A percentile compares a stretch with the other conserved stretches of the same genome.
phyloP scores from a whole-genome alignment of 257 asterid genomes.

The Cruciata laevipes region DNA sequence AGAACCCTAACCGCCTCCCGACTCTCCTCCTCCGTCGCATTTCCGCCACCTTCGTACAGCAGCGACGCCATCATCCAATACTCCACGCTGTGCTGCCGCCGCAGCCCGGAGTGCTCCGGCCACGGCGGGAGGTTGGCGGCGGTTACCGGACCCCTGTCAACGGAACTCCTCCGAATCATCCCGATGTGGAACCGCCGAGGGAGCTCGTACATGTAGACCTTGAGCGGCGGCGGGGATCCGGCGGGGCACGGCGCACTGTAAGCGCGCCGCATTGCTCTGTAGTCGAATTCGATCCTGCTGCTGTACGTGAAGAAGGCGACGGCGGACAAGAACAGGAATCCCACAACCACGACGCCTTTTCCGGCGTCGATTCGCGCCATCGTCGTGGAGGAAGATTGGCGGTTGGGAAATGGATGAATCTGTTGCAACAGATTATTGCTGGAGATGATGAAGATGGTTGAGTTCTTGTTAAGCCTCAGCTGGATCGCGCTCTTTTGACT shows the following conservation, averaged over 20 bases:
- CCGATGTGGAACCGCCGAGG: constrained; percentile 41
- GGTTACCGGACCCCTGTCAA: constrained; percentile 25
- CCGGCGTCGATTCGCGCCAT: constrained; percentile 5
- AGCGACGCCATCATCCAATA: constrained; percentile 51
- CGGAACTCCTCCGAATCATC: constrained; percentile 20
- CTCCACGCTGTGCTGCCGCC: constrained; percentile 50
- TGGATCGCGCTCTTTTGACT: no score
- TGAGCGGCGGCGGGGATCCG: constrained; percentile 21
- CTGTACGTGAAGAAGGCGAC: constrained; percentile 12
- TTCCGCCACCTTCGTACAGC: constrained; percentile 23
- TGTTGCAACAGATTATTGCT: no score
- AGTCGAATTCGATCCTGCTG: constrained; percentile 17
- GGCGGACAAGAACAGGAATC: background rate
- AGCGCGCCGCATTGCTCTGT: constrained; percentile 15
- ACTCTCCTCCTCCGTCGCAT: constrained; percentile 21
- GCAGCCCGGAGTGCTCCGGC: constrained; percentile 36
- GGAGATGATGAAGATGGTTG: no score
- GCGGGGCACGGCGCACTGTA: constrained; percentile 20
- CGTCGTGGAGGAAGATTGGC: constrained; percentile 2
- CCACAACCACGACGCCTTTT: constrained; percentile 5
- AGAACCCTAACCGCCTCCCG: constrained; percentile 65
- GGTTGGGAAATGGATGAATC: no score
- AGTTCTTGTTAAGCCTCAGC: no score
- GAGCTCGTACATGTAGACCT: constrained; percentile 42
- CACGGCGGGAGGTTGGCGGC: constrained; percentile 32